Conservation (phyloP, 768 basidiomycete genomes). For the Sporobolomyces pararoseus region DNA sequence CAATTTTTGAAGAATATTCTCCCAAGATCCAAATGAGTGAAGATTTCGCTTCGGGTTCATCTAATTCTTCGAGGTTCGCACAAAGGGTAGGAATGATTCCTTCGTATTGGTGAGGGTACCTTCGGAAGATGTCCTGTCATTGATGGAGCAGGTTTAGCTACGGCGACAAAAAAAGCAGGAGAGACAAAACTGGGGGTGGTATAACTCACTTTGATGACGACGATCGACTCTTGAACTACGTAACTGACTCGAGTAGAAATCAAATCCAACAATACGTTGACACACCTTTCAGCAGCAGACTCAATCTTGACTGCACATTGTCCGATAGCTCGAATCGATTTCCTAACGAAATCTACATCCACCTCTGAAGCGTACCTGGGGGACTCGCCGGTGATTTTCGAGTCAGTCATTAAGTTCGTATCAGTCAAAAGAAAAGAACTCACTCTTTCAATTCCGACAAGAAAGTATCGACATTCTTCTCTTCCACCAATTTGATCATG, state of each 20-base stretch:
- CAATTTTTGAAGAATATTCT: constrained; percentile 95
- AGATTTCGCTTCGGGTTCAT: constrained; percentile 96
- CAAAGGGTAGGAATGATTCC: constrained; percentile 93
- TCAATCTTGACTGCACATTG: constrained; percentile 96
- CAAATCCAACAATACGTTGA: constrained; percentile 85
- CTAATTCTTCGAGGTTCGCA: constrained; percentile 88
- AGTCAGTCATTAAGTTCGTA: too few relatives aligned
- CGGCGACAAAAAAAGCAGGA: neutral
- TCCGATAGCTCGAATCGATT: constrained; percentile 90
- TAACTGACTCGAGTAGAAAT: constrained; percentile 92
- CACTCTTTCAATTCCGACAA: constrained; percentile 94
- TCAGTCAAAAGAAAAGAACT: too few relatives aligned
- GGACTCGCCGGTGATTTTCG: too few relatives aligned
- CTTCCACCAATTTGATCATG: constrained; percentile 87
- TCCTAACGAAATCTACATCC: constrained; percentile 95
- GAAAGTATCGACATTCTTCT: constrained; percentile 88
- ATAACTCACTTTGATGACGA: constrained; percentile 89
- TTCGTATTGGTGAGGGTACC: constrained; percentile 93
- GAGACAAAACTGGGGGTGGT: too few relatives aligned
- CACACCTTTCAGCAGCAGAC: constrained; percentile 84
- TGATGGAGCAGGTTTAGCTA: neutral
- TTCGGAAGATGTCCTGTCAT: constrained; percentile 88
- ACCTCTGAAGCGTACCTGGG: constrained; percentile 95
- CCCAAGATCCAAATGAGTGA: constrained; percentile 99
- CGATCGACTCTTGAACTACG: constrained; percentile 95